Evolutionary conservation across 2,329 filamentous ascomycete species (phyloP).

Genomic region (Neonectria neomacrospora): DNA sequence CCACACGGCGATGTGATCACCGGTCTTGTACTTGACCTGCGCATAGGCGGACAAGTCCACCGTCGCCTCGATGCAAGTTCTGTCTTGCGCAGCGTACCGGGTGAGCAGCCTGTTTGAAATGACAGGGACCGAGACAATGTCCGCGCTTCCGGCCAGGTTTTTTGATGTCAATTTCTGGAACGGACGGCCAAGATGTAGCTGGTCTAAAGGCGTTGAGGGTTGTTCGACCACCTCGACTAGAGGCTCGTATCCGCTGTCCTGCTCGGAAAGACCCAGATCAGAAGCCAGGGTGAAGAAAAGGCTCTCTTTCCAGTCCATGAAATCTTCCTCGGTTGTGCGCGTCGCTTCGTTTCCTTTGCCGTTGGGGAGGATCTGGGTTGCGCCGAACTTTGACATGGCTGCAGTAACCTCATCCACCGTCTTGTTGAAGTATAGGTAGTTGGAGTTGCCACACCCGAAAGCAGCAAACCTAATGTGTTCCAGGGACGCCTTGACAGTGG

Average conservation of each 20-base stretch:
- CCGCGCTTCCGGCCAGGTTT: neutral
- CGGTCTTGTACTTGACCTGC: constrained; percentile 26
- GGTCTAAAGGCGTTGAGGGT: neutral
- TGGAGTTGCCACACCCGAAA: constrained; percentile 26
- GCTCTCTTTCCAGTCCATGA: constrained; percentile 23
- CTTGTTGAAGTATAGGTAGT: constrained; percentile 25
- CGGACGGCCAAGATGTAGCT: constrained; percentile 5
- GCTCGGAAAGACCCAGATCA: constrained; percentile 15
- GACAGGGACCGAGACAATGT: constrained; percentile 20
- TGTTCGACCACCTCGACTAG: constrained; percentile 17
- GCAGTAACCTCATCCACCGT: neutral
- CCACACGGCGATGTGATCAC: constrained; percentile 26
- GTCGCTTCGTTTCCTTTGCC: constrained; percentile 25
- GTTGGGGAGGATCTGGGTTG: constrained; percentile 4
- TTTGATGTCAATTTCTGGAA: constrained; percentile 13
- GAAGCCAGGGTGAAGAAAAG: constrained; percentile 11
- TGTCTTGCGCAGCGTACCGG: constrained; percentile 7
- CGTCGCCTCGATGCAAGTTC: constrained; percentile 23
- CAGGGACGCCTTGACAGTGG: neutral
- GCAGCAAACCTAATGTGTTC: constrained; percentile 15
- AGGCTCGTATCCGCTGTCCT: constrained; percentile 17
- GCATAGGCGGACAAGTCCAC: constrained; percentile 15
- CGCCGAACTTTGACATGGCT: constrained; percentile 13
- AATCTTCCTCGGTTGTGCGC: constrained; percentile 22
- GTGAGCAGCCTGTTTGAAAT: constrained; percentile 5